Base-by-base conservation (phyloP, 2,329 filamentous ascomycete genomes). In the Colletotrichum lupini region DNA sequence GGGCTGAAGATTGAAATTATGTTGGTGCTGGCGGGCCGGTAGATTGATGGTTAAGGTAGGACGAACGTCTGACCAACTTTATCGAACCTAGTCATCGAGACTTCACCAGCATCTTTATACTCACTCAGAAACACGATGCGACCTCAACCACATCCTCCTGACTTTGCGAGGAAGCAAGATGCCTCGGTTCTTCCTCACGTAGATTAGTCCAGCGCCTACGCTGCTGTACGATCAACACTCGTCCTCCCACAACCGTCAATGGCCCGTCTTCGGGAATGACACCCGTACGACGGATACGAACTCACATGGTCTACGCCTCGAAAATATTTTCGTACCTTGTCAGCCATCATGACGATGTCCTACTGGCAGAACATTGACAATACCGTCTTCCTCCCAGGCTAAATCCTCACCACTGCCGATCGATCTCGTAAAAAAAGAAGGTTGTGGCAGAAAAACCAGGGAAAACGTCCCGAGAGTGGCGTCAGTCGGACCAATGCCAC, bases 231-330 rank as follows among this genome's bases (percentile, higher is more conserved):
- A 67, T 66, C 35, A 61, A 3, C 58, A 16, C 22, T 62, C 37
- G 32, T 67, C 49, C 22, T 53, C 28, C 64, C 19, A 46, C 35
- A 42, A 62, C 30, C 52, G 24, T 42, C 58, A 14, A 62, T 46
- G 58, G 52, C 68, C 57, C 30, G 35, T 42, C 19, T 28, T 72
- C 28, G 16, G 22, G 22, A 22, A 72, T 60, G 53, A 58, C 5
- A 42, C 19, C 7, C 7, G 26, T 12, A 24, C 19, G 4, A 28
- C 35, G 26, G 58, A 68, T 72, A 72, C 68, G 68, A 72, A 64
- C 32, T 59, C 53, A 59, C n/a, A 32, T 68, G 42, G 4, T 16
- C 14, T 11, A 12, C 5, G 19, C 30, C 26, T 42, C 28, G 32
- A 42, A 22, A 6, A 58, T 72, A 64, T 63, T 72, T 56, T 64